Base-by-base conservation (phyloP, 163 green algal genomes). In the Picocystis sp. region DNA sequence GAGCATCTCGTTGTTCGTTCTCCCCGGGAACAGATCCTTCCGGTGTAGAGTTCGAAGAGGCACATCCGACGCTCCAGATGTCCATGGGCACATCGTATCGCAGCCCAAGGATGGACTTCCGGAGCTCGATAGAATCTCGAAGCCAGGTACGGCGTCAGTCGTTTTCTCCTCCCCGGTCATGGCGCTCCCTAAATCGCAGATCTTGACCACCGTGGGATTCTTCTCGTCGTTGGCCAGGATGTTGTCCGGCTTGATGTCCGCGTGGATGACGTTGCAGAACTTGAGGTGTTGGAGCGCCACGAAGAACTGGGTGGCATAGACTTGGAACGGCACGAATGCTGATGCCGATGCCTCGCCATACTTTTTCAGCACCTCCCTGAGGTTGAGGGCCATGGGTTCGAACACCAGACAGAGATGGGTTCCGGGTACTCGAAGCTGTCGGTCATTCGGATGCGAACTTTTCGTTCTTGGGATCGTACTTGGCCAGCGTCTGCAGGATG, bases 231-330 rank as follows among this genome's bases (percentile, higher is more conserved):
- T 91, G 24, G 95, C 85, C 25, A 99, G 80, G 47, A 99, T 92
- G 78, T 99, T 99, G 77, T 99, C 91, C 3, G 90, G 91, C 78
- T 97, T 98, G 72, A 98, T 92, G 68, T 97, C 89, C n/a, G 81
- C 80, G 55, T 87, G 78, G 47, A 94, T 57, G 42, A 93, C 70
- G 17, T 79, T 65, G 63, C 84, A 92, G 63, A 83, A 82, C 42
- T 75, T 68, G 55, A 97, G 69, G 70, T 96, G 91, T 52, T 84
- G 74, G 54, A 98, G 76, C 9, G 81, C 80, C 21, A 91, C 72
- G 50, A 98, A 70, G 65, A 98, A 74, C 79, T 99, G 90, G 19
- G 70, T 69, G 2, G 88, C 75, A 56, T 94, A 96, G 51, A 81
- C 58, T 9, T 76, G 79, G 48, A n/a, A 99, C 90, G 3, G 84